Percentiles rank a stretch among this genome's conserved stretches.
These are phyloP conservation scores for Ganoderma boninense DNA, from an alignment of 1,284 basidiomycete species.

Conservation along the genomic window DNA sequence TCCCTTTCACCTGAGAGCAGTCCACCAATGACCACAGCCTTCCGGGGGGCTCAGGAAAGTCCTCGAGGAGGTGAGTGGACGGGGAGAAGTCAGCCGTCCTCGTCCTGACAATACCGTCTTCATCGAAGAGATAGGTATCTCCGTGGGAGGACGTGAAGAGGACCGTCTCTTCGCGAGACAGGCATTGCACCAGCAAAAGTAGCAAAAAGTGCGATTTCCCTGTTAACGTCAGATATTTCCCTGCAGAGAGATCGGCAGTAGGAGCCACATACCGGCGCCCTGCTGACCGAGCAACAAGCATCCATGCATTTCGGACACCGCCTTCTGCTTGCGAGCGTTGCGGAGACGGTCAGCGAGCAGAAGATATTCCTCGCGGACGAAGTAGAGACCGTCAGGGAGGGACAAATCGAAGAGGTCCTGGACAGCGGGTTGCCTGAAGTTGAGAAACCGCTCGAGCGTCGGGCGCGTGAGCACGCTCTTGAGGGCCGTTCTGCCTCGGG, in stretches of 20 bases:
- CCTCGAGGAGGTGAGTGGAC: background rate
- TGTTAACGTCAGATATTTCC: background rate
- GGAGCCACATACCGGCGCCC: background rate
- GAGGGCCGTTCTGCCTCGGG: too few relatives aligned
- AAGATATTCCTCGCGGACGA: too few relatives aligned
- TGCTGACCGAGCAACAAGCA: background rate
- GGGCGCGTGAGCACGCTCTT: too few relatives aligned
- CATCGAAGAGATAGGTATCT: background rate
- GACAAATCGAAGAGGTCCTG: too few relatives aligned
- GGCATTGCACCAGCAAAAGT: background rate
- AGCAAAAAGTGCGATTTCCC: background rate
- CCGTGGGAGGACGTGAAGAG: background rate
- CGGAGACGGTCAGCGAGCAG: too few relatives aligned
- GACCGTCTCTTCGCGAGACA: background rate
- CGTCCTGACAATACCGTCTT: background rate
- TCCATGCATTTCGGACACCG: background rate
- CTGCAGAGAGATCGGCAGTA: too few relatives aligned
- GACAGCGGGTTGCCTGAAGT: too few relatives aligned
- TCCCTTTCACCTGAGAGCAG: background rate
- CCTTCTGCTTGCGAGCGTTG: too few relatives aligned
- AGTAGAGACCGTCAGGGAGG: too few relatives aligned
- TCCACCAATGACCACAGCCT: background rate
- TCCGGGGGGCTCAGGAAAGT: background rate
- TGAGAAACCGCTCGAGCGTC: too few relatives aligned
- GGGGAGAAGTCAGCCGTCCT: background rate